Evolutionary conservation across 1,139 yeast species (phyloP).

Genomic region (Scheffersomyces illinoinensis): DNA sequence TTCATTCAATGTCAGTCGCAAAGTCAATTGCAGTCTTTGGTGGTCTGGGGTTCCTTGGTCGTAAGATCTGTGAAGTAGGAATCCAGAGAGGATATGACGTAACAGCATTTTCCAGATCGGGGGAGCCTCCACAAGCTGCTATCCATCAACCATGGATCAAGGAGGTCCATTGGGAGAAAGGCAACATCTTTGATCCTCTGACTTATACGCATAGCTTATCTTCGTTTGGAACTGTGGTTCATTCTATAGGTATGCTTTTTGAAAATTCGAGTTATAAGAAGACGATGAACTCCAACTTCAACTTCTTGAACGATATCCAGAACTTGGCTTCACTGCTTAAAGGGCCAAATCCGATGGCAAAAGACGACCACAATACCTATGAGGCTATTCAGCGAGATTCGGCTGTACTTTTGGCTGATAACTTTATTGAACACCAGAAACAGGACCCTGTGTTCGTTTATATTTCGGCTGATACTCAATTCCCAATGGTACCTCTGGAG

Average conservation of each 20-base stretch:
- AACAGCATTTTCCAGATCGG: constrained; percentile 62
- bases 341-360: constrained; percentile 58
- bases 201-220: constrained; percentile 51
- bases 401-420: constrained; percentile 64
- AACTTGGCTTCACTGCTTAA: constrained; percentile 26
- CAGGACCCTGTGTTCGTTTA: constrained; percentile 59
- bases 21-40: constrained; percentile 70
- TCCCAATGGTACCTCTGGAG: constrained; percentile 66
- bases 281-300: constrained; percentile 44
- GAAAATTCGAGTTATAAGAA: constrained; percentile 69
- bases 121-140: constrained; percentile 48
- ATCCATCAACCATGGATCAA: constrained; percentile 46
- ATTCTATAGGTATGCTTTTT: constrained; percentile 73
- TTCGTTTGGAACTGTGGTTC: constrained; percentile 71
- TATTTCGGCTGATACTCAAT: constrained; percentile 75
- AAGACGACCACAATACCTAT: constrained; percentile 48
- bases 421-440: constrained; percentile 35
- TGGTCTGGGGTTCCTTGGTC: constrained; percentile 81
- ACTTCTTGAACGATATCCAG: constrained; percentile 31
- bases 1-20: constrained; percentile 12
- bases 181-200: constrained; percentile 65
- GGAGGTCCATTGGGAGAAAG: constrained; percentile 68
- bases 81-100: constrained; percentile 63
- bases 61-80: constrained; percentile 71
- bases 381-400: constrained; percentile 69